These are phyloP conservation scores for Epichloe brachyelytri DNA, from an alignment of 2,329 filamentous ascomycete genomes.

Conservation along the genomic window DNA sequence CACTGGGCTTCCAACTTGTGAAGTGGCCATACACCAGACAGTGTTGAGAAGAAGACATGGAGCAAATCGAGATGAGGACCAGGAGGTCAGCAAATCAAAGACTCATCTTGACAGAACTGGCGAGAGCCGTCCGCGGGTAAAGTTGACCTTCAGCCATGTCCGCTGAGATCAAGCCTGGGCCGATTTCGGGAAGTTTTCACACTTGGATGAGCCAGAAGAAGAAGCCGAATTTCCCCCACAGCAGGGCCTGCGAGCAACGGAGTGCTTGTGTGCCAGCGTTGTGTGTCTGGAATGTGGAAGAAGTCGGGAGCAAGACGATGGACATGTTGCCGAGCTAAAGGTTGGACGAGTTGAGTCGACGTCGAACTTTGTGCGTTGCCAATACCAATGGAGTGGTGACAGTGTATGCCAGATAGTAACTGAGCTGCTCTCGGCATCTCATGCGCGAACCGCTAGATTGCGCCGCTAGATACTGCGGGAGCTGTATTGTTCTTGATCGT, in stretches of 20 bases:
- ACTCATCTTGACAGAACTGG: too few species aligned
- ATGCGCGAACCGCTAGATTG: constrained; percentile 5
- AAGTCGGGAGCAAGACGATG: not conserved
- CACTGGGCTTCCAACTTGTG: too few species aligned
- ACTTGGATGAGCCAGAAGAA: not conserved
- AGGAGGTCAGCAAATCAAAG: too few species aligned
- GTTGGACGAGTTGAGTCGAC: not conserved
- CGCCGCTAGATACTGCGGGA: constrained; percentile 3
- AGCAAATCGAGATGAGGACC: too few species aligned
- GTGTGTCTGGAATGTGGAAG: not conserved
- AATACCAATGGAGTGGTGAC: not conserved
- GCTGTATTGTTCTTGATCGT: not conserved
- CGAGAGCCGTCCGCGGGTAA: too few species aligned
- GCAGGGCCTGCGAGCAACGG: too few species aligned
- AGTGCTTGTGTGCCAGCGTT: too few species aligned
- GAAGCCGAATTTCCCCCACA: not conserved
- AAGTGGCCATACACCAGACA: too few species aligned
- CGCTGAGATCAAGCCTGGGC: too few species aligned
- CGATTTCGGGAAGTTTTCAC: too few species aligned
- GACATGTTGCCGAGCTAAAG: not conserved
- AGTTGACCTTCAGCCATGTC: too few species aligned
- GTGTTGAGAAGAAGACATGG: too few species aligned
- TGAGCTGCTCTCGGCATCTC: not conserved
- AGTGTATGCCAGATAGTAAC: not conserved
- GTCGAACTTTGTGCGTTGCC: not conserved